Evolutionary conservation across 345 rosid species (phyloP).

Genomic region (Eucalyptus marginata): DNA sequence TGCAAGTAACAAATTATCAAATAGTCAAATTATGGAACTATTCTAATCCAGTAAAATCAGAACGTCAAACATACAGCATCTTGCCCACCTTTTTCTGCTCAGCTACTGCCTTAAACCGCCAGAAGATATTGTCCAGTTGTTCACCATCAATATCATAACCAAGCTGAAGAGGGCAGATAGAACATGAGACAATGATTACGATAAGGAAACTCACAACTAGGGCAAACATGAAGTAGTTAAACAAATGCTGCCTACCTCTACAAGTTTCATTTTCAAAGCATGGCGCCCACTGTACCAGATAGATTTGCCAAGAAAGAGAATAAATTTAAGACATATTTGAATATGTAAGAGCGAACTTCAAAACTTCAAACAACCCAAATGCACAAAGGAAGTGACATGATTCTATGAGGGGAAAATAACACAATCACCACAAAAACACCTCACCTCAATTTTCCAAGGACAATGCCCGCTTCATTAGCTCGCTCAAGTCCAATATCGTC

Average conservation of each 20-base stretch:
- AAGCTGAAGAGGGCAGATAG: slow-evolving; percentile 38
- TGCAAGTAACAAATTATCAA: not conserved
- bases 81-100: slow-evolving; percentile 79
- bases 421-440: not conserved
- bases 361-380: not conserved
- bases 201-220: not conserved
- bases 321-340: not conserved
- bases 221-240: not conserved
- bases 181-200: not conserved
- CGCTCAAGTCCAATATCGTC: slow-evolving; percentile 93
- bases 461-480: slow-evolving; percentile 80
- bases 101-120: slow-evolving; percentile 87
- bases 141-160: slow-evolving; percentile 74
- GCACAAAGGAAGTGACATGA: not conserved
- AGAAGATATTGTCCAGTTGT: slow-evolving; percentile 61
- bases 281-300: slow-evolving; percentile 73
- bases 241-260: slow-evolving; percentile 34
- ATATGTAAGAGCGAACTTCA: not conserved
- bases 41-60: not conserved
- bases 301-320: not conserved
- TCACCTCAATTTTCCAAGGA: slow-evolving; percentile 91
- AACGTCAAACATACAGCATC: not conserved
- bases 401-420: not conserved
- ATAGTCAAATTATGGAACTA: not conserved
- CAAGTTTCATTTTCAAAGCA: slow-evolving; percentile 66